Percentiles rank a stretch among this genome's conserved stretches.
Evolutionary conservation across 129 eudicot genomes (phyloP).

Genomic region (Artemisia tridentata): DNA sequence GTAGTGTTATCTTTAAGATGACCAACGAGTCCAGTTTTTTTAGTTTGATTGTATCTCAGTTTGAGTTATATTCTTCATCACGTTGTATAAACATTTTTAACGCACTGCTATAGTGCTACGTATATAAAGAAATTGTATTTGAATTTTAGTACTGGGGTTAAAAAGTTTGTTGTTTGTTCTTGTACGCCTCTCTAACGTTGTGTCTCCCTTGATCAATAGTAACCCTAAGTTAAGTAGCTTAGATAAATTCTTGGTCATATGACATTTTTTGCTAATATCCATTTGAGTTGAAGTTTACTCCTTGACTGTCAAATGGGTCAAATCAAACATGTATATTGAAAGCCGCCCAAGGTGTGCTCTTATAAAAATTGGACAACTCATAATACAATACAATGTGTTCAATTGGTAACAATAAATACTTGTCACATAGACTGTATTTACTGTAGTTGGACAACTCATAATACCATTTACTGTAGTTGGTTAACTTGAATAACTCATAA

Average conservation of each 20-base stretch:
- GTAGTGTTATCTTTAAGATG: background rate
- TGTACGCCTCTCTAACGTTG: background rate
- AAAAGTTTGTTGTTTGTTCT: background rate
- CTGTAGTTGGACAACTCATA: no score
- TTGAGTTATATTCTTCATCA: constrained; percentile 10
- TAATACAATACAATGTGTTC: no score
- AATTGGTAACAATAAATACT: no score
- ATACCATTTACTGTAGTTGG: no score
- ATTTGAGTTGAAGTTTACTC: no score
- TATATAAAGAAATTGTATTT: background rate
- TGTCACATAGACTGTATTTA: no score
- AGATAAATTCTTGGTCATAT: background rate
- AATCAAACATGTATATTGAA: no score
- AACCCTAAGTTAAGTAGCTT: background rate
- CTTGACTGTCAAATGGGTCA: no score
- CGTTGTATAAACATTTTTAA: constrained; percentile 6
- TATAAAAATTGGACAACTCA: no score
- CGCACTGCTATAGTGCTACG: background rate
- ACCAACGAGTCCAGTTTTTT: constrained; percentile 6
- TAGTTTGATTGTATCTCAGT: constrained; percentile 9
- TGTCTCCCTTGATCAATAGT: background rate
- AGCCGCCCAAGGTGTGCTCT: no score
- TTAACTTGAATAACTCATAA: no score
- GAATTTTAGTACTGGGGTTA: constrained; percentile 1
- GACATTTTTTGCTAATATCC: no score